Base-by-base conservation (phyloP, 139 green algal species). In the Ostreobium quekettii region DNA sequence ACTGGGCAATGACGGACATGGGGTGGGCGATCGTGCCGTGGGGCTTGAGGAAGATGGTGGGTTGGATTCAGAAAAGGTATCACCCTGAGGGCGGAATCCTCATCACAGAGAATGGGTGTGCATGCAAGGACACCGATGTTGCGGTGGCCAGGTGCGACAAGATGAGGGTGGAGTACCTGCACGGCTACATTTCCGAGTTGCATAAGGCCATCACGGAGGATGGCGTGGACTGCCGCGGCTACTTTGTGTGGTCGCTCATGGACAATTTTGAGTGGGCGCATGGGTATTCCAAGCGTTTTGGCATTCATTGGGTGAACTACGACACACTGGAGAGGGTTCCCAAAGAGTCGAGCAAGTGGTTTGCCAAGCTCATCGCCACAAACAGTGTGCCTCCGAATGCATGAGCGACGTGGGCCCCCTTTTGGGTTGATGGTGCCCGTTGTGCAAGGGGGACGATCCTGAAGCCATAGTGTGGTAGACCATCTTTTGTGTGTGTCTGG, bases 211-310 rank as follows among this genome's bases (percentile, higher is more conserved):
- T 78, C 35, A 60, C 62, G 47, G 26, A 78, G 46, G 77, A 81
- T 53, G 72, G 61, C 15, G 71, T 75, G 42, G 60, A 77, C 38
- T 68, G 85, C 28, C 60, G 70, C n/a, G 78, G 67, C 42, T 85
- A 85, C 73, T 78, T 80, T 63, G 73, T 71, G n/a, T 85, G 80
- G 80, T 79, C 67, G 35, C 56, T 86, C 24, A 39, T 86, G 29
- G 80, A 86, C 70, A 83, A 83, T 63, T 83, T 81, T 36, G 80
- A 86, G 62, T 86, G 80, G 80, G 60, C 36, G 30, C 38, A 78
- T 57, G 76, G 80, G 56, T 85, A 70, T 64, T 58, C 39, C 24
- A 74, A 85, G 71, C 74, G 77, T 48, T 87, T 87, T 57, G 81
- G 81, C 2, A 58, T 87, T 8, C 61, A 76, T 47, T 79, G 74